These are phyloP conservation scores for Teunomyces pallodes DNA, from an alignment of 805 yeast genomes.

Conservation along the genomic window DNA sequence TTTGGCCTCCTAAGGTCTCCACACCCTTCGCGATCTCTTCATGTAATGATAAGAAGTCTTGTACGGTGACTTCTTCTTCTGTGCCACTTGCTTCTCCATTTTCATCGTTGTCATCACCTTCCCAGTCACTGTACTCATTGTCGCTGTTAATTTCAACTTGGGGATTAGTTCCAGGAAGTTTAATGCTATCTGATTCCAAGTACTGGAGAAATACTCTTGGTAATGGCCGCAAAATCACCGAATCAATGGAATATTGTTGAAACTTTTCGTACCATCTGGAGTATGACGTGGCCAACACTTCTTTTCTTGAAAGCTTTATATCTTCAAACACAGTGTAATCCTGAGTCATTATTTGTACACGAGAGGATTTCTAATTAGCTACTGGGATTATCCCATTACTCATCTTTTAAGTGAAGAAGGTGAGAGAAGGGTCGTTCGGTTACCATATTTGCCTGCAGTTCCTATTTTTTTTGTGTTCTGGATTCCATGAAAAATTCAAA, in stretches of 20 bases:
- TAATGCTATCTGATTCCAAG: slow-evolving; percentile 61
- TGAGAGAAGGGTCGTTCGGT: neutral
- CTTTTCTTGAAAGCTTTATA: slow-evolving; percentile 21
- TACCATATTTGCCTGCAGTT: neutral
- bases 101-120: slow-evolving; percentile 36
- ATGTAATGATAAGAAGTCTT: slow-evolving; percentile 61
- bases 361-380: too few species aligned
- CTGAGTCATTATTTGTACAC: slow-evolving; percentile 1
- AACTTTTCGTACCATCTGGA: slow-evolving; percentile 34
- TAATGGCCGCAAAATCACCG: slow-evolving; percentile 29
- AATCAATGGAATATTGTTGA: slow-evolving; percentile 16
- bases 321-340: slow-evolving; percentile 27
- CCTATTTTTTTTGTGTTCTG: neutral
- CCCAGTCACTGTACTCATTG: slow-evolving; percentile 77
- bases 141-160: slow-evolving; percentile 43
- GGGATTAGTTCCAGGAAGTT: slow-evolving; percentile 34
- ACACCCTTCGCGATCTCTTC: slow-evolving; percentile 46
- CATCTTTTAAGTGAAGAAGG: neutral
- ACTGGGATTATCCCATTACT: neutral
- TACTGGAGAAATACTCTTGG: slow-evolving; percentile 34
- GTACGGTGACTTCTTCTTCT: slow-evolving; percentile 26
- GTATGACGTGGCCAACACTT: slow-evolving; percentile 32
- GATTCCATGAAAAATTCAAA: neutral
- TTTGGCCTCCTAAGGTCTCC: slow-evolving; percentile 48
- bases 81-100: slow-evolving; percentile 2